A percentile compares a stretch with the other conserved stretches of the same genome.
These are phyloP conservation scores for Leccinum griseonigrum DNA, from an alignment of 1,284 basidiomycete species.

Conservation along the genomic window DNA sequence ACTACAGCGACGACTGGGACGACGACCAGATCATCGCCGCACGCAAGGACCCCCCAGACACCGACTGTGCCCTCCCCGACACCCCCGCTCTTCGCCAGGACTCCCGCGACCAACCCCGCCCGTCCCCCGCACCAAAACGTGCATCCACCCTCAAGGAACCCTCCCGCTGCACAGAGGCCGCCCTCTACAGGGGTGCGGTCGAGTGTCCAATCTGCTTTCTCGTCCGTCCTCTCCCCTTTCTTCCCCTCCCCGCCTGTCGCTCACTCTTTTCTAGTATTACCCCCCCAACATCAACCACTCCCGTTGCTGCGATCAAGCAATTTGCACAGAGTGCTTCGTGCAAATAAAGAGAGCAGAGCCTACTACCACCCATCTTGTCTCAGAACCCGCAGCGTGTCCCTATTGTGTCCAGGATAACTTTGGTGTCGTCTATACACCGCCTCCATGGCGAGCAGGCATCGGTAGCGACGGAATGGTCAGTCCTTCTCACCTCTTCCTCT, in stretches of 20 bases:
- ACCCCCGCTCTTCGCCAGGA: conserved; percentile 37
- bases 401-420: conserved; percentile 98
- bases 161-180: conserved; percentile 61
- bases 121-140: conserved; percentile 44
- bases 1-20: conserved; percentile 86
- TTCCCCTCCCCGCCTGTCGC: conserved; percentile 13
- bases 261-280: conserved; percentile 67
- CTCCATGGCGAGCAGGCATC: conserved; percentile 74
- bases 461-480: conserved; percentile 66
- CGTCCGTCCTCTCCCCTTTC: conserved; percentile 52
- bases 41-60: conserved; percentile 58
- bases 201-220: conserved; percentile 99
- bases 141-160: conserved; percentile 49
- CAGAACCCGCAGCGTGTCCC: conserved; percentile 93
- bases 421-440: conserved; percentile 88
- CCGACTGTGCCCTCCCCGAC: conserved; percentile 40
- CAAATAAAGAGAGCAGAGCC: conserved; percentile 98
- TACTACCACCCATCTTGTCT: conserved; percentile 87
- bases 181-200: conserved; percentile 80
- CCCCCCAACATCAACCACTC: conserved; percentile 95
- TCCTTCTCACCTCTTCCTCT: conserved; percentile 13
- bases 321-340: conserved; percentile 99
- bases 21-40: conserved; percentile 80
- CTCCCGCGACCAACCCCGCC: conserved; percentile 36
- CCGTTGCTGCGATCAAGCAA: conserved; percentile 96